Percentiles rank a stretch among this genome's conserved stretches.
phyloP scores from a whole-genome alignment of 2,329 filamentous ascomycete genomes.

The Botrytis byssoidea region DNA sequence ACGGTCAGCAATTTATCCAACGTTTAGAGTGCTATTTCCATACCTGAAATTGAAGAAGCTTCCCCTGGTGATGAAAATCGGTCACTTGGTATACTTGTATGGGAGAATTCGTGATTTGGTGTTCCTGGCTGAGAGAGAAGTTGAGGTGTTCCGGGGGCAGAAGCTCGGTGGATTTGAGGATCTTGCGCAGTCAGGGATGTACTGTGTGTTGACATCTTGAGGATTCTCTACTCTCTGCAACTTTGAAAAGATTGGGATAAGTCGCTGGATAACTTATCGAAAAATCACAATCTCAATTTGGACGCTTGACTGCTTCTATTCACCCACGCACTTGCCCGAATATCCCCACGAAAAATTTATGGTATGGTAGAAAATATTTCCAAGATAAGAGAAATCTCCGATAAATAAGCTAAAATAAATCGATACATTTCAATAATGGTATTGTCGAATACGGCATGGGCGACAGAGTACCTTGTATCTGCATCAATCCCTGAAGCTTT shows the following conservation, averaged over 20 bases:
- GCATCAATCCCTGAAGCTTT: conserved; percentile 5
- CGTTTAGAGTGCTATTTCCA: not conserved
- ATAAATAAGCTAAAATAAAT: not conserved
- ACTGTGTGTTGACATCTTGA: conserved; percentile 14
- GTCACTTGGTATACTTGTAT: conserved; percentile 7
- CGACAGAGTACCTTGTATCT: conserved; percentile 7
- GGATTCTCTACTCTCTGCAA: not conserved
- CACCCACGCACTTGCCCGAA: not conserved
- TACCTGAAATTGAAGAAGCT: conserved; percentile 20
- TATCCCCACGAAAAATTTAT: not conserved
- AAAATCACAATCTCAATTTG: not conserved
- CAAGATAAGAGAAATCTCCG: conserved; percentile 10
- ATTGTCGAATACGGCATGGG: not conserved
- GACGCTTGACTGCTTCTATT: not conserved
- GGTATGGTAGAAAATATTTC: not conserved
- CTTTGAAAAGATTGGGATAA: not conserved
- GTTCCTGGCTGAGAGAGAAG: conserved; percentile 11
- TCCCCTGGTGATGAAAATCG: conserved; percentile 5
- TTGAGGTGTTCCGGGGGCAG: conserved; percentile 9
- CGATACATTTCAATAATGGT: not conserved
- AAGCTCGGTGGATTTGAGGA: conserved; percentile 5
- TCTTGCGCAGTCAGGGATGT: conserved; percentile 8
- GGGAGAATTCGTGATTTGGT: conserved; percentile 6
- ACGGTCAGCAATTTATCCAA: not conserved
- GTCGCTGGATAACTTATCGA: not conserved